A percentile compares a stretch with the other conserved stretches of the same genome.
Conservation (phyloP, 495 filamentous ascomycete genomes). For the Tetracladium setigerum region DNA sequence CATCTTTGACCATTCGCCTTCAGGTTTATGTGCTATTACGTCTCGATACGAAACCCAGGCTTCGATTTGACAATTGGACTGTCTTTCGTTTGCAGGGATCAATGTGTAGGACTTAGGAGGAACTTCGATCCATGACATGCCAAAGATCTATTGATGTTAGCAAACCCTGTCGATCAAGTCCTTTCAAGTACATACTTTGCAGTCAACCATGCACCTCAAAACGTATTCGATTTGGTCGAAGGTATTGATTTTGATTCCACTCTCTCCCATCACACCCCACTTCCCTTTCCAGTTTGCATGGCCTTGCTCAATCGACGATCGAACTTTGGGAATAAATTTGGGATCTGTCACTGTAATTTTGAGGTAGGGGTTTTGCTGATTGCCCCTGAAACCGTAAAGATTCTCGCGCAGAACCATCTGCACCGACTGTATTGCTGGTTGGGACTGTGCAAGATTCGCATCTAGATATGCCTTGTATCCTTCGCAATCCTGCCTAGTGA, state of each 20-base stretch:
- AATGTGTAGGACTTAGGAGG: conserved; percentile 65
- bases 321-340: conserved; percentile 65
- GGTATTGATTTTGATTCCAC: conserved; percentile 57
- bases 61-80: conserved; percentile 95
- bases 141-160: conserved; percentile 51
- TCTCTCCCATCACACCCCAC: conserved; percentile 62
- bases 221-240: conserved; percentile 96
- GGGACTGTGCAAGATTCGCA: conserved; percentile 53
- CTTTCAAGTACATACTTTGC: conserved; percentile 50
- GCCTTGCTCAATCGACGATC: conserved; percentile 63
- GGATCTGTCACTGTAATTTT: conserved; percentile 90
- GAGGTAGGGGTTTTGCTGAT: conserved; percentile 82
- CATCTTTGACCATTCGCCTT: conserved; percentile 98
- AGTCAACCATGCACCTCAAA: conserved; percentile 95
- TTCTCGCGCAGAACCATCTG: conserved; percentile 77
- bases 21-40: conserved; percentile 79
- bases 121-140: conserved; percentile 97
- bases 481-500: conserved; percentile 67
- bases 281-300: conserved; percentile 81
- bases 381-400: conserved; percentile 87
- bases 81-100: conserved; percentile 46
- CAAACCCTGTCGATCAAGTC: not conserved
- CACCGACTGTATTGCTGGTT: conserved; percentile 62
- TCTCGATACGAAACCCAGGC: conserved; percentile 73
- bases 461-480: conserved; percentile 74